Conservation (phyloP, 2,329 filamentous ascomycete genomes). For the Penicillium sp. region DNA sequence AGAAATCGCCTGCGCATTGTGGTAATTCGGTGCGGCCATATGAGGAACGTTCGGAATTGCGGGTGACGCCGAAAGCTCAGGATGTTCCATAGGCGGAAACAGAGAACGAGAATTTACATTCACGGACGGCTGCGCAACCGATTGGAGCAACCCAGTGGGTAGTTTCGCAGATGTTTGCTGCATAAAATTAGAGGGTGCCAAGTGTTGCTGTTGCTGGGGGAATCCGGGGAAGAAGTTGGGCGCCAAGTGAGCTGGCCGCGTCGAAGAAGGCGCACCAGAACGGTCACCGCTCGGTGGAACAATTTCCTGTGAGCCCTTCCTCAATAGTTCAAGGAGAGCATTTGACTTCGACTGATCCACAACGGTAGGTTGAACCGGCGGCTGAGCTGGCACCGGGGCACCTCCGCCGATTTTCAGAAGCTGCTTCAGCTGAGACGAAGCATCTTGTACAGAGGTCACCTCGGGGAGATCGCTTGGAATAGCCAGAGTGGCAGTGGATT, state of each 20-base stretch:
- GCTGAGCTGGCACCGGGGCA: conserved; percentile 15
- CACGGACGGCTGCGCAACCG: conserved; percentile 12
- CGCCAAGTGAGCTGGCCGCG: conserved; percentile 52
- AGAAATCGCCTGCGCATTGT: conserved; percentile 19
- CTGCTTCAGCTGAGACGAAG: conserved; percentile 53
- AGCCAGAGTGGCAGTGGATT: conserved; percentile 21
- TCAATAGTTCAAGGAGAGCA: conserved; percentile 57
- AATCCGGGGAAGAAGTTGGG: conserved; percentile 44
- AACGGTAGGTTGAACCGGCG: conserved; percentile 20
- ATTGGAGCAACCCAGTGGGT: conserved; percentile 9
- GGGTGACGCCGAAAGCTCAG: conserved; percentile 20
- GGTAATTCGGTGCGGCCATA: conserved; percentile 22
- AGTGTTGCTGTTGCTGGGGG: conserved; percentile 33
- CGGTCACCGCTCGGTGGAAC: conserved; percentile 55
- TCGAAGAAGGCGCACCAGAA: conserved; percentile 54
- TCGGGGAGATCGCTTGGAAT: conserved; percentile 43
- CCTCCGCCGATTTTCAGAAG: conserved; percentile 41
- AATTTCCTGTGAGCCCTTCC: conserved; percentile 44
- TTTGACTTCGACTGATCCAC: conserved; percentile 46
- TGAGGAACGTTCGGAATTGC: conserved; percentile 25
- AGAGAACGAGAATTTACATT: conserved; percentile 10
- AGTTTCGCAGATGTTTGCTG: conserved; percentile 18
- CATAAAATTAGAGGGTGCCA: conserved; percentile 32
- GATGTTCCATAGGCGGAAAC: conserved; percentile 14
- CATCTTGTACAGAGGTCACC: conserved; percentile 42